These are phyloP conservation scores for Neoboletus brunneissimus DNA, from an alignment of 768 basidiomycete species.

Conservation along the genomic window DNA sequence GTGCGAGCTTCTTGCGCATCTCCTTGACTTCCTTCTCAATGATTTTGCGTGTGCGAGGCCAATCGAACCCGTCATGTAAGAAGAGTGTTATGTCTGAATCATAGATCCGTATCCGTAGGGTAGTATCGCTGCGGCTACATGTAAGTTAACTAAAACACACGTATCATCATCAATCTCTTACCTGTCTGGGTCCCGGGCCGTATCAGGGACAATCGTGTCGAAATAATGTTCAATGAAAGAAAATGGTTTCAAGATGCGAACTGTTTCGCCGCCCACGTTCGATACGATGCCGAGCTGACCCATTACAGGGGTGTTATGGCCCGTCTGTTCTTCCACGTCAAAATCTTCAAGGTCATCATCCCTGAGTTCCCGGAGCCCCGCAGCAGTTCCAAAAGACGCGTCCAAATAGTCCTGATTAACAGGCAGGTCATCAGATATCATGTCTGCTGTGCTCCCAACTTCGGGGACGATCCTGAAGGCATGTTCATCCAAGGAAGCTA, in stretches of 20 bases:
- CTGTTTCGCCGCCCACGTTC: conserved; percentile 77
- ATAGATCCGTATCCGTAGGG: conserved; percentile 52
- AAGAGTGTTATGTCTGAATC: conserved; percentile 64
- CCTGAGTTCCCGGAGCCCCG: conserved; percentile 66
- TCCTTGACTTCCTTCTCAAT: conserved; percentile 88
- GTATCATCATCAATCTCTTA: conserved; percentile 31
- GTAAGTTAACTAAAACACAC: conserved; percentile 3
- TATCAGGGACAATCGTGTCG: conserved; percentile 58
- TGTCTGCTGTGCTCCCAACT: conserved; percentile 76
- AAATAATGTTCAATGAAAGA: conserved; percentile 73
- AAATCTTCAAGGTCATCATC: conserved; percentile 77
- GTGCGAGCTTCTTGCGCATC: conserved; percentile 80
- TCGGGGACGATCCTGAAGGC: conserved; percentile 77
- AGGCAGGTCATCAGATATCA: conserved; percentile 90
- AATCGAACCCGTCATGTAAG: conserved; percentile 95
- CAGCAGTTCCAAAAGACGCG: conserved; percentile 73
- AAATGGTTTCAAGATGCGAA: conserved; percentile 72
- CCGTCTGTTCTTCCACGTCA: conserved; percentile 32
- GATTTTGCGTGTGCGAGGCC: conserved; percentile 76
- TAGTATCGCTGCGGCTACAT: conserved; percentile 45
- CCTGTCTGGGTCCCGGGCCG: conserved; percentile 44
- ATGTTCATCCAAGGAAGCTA: conserved; percentile 77
- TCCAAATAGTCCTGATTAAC: conserved; percentile 87
- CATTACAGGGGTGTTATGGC: conserved; percentile 12
- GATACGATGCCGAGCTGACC: conserved; percentile 48